Evolutionary conservation across 2,329 filamentous ascomycete genomes (phyloP).

Genomic region (Bipolaris cookei): DNA sequence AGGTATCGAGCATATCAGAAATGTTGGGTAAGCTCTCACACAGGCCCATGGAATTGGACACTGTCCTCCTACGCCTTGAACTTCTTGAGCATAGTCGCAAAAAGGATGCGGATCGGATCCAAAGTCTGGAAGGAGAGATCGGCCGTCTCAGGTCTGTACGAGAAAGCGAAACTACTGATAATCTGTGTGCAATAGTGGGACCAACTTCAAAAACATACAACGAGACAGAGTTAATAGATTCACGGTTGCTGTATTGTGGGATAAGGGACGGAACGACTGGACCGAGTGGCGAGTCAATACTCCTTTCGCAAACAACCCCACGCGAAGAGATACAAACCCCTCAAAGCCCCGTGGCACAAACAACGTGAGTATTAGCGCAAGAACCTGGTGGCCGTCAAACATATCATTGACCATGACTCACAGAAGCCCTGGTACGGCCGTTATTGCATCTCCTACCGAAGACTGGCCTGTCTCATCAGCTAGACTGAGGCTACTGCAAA

Average conservation of each 20-base stretch:
- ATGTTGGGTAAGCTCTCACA: conserved; percentile 12
- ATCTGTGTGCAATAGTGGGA: not conserved
- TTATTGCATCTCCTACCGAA: conserved; percentile 9
- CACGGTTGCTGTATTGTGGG: not conserved
- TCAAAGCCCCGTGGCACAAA: not conserved
- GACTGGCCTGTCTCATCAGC: conserved; percentile 20
- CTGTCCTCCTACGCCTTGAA: conserved; percentile 19
- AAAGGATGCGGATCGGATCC: conserved; percentile 15
- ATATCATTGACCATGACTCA: conserved; percentile 4
- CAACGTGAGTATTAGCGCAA: conserved; percentile 4
- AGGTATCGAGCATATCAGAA: conserved; percentile 18
- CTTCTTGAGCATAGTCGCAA: conserved; percentile 18
- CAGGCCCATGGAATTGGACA: conserved; percentile 3
- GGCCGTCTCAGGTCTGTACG: conserved; percentile 3
- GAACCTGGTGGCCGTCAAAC: not conserved
- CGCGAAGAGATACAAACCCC: conserved; percentile 10
- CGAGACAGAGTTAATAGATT: not conserved
- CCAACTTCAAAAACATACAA: not conserved
- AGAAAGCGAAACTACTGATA: not conserved
- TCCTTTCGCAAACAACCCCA: not conserved
- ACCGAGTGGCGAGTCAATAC: conserved; percentile 16
- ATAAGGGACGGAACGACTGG: conserved; percentile 8
- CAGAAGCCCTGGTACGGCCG: conserved; percentile 2
- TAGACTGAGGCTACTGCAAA: conserved; percentile 25
- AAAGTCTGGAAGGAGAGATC: conserved; percentile 19